Percentiles rank a stretch among this genome's conserved stretches.
Conservation (phyloP, 257 asterid species). For the Ilex asprella region DNA sequence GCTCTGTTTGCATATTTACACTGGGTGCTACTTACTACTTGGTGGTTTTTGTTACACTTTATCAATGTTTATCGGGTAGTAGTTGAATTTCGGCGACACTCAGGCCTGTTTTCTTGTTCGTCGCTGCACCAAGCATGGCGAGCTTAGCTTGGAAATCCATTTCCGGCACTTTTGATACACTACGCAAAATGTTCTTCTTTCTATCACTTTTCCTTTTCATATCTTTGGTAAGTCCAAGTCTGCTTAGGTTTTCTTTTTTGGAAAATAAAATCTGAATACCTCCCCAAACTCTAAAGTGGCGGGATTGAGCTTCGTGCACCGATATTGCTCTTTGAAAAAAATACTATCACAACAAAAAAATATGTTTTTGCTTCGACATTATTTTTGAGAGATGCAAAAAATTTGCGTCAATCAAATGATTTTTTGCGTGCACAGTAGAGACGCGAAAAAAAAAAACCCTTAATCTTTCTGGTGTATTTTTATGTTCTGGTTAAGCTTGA, state of each 20-base stretch:
- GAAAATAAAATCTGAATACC: not conserved
- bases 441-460: too few relatives aligned
- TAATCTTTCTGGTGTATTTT: too few relatives aligned
- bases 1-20: constrained; percentile 32
- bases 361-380: not conserved
- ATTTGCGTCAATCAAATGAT: not conserved
- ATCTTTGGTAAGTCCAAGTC: constrained; percentile 31
- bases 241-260: not conserved
- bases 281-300: not conserved
- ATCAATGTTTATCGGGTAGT: constrained; percentile 36
- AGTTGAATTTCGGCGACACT: constrained; percentile 26
- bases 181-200: constrained; percentile 42
- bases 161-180: constrained; percentile 27
- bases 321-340: too few relatives aligned
- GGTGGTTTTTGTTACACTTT: constrained; percentile 40
- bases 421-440: too few relatives aligned
- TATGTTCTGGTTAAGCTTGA: not conserved
- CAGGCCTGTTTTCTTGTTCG: constrained; percentile 36
- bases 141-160: constrained; percentile 40
- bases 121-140: constrained; percentile 19
- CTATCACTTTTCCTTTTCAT: constrained; percentile 43
- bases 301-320: not conserved
- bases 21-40: constrained; percentile 37
- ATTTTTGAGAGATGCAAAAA: not conserved
- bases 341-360: too few relatives aligned